Evolutionary conservation across 257 asterid genomes (phyloP), one percentile per base, ranked within the genome.

Genomic region (Plantago major): DNA sequence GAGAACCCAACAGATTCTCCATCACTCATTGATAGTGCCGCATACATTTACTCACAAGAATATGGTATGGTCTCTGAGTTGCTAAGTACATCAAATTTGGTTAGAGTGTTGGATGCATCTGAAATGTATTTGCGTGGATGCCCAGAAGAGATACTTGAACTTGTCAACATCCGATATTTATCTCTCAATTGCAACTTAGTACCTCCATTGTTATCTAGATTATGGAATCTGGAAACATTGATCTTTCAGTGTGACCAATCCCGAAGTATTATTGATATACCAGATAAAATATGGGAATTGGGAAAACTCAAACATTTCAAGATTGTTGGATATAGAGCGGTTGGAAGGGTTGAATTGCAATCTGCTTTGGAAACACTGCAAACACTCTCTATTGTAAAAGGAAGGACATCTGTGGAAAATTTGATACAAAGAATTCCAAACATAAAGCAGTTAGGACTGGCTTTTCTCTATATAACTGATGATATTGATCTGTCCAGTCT

Each of bases 221-320:
- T 66, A 3, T 28, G 50, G 50, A 55, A 66, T 58, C 64, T 66
- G 9, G 49, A 66, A 40, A 28, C 49, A 10, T 0, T 66, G 5
- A 13, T n/a, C 48, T 4, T 10, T 30, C n/a, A n/a, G n/a, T 11
- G 18, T 22, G 40, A 33, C 40, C 7, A 4, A 33, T 4, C 0
- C 6, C 0, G 40, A 7, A 0, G 40, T 33, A 33, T 33, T 33
- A 33, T 33, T 33, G 40, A 33, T 33, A 7, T 62, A 11, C 67
- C 67, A 10, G 14, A 40, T 51, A 52, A 55, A 33, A 37, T 66
- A 55, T 66, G 71, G 56, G 57, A 66, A 11, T 14, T 66, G 63
- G 13, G 19, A 13, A 48, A 46, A 28, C 51, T 66, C 17, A 66
- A 63, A n/a, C 64, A 56, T 66, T 12, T 66, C 17, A 10, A 63